A percentile compares a stretch with the other conserved stretches of the same genome.
These are phyloP conservation scores for Dictyostelium citrinum DNA, from an alignment of 78 protist species.

Conservation along the genomic window DNA sequence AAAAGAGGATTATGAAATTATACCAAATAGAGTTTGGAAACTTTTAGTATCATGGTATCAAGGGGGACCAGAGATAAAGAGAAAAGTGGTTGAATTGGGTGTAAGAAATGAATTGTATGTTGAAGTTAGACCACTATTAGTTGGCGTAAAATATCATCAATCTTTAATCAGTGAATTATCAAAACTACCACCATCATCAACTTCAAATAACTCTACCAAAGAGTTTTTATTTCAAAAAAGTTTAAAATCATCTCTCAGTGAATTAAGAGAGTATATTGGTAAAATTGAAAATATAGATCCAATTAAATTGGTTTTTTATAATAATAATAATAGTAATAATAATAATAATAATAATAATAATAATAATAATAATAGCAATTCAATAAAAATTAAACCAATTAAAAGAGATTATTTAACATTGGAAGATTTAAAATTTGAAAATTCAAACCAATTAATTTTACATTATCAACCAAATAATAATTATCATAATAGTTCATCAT, in stretches of 20 bases:
- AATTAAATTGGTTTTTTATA: not conserved
- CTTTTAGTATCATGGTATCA: conserved; percentile 39
- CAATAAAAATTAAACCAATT: not conserved
- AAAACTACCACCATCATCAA: not conserved
- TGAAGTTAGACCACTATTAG: conserved; percentile 32
- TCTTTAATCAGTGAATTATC: not conserved
- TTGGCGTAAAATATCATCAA: not conserved
- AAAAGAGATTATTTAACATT: conserved; percentile 6
- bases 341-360: not conserved
- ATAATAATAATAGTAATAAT: not conserved
- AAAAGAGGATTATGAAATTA: conserved; percentile 40
- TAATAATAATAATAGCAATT: not conserved
- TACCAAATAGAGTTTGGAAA: conserved; percentile 34
- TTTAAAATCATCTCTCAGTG: conserved; percentile 9
- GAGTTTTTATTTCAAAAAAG: conserved; percentile 35
- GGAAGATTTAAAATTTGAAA: conserved; percentile 61
- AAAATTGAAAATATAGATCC: conserved; percentile 16
- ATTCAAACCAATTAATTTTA: not conserved
- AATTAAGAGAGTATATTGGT: conserved; percentile 27
- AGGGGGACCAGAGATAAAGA: conserved; percentile 74
- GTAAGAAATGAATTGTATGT: conserved; percentile 36
- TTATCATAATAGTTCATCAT: not conserved
- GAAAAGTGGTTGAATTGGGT: conserved; percentile 56
- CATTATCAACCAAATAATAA: not conserved
- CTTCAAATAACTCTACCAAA: not conserved